Conservation (phyloP, 306 rosid genomes). For the Crotalaria pallida region DNA sequence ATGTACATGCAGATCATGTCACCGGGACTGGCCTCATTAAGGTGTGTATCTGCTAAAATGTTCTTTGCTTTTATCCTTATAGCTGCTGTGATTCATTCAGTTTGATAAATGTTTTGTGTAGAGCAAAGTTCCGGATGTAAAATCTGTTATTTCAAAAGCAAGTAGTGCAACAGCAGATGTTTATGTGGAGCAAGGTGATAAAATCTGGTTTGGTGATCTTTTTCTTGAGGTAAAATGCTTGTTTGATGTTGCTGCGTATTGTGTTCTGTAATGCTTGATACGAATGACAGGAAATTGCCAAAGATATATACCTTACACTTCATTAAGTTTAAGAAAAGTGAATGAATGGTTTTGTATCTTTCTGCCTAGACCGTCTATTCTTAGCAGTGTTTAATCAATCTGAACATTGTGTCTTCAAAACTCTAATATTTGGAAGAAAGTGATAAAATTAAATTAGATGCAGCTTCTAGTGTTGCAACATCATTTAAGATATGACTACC, state of each 20-base stretch:
- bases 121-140: constrained; percentile 65
- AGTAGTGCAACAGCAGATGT: constrained; percentile 79
- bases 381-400: not conserved
- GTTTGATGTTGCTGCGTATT: not conserved
- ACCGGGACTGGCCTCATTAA: constrained; percentile 90
- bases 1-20: constrained; percentile 98
- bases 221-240: constrained; percentile 62
- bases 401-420: not conserved
- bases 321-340: not conserved
- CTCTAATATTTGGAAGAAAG: not conserved
- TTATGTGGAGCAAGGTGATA: constrained; percentile 53
- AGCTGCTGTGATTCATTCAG: not conserved
- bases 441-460: not conserved
- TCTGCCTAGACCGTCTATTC: not conserved
- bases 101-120: constrained; percentile 15
- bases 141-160: constrained; percentile 82
- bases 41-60: constrained; percentile 33
- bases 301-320: not conserved
- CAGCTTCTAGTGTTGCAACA: not conserved
- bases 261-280: not conserved
- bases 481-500: not conserved
- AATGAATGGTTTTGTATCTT: not conserved
- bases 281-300: not conserved
- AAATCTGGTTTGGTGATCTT: constrained; percentile 62
- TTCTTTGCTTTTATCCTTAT: not conserved